Base-by-base conservation (phyloP, 805 yeast genomes). In the Candida adriatica region DNA sequence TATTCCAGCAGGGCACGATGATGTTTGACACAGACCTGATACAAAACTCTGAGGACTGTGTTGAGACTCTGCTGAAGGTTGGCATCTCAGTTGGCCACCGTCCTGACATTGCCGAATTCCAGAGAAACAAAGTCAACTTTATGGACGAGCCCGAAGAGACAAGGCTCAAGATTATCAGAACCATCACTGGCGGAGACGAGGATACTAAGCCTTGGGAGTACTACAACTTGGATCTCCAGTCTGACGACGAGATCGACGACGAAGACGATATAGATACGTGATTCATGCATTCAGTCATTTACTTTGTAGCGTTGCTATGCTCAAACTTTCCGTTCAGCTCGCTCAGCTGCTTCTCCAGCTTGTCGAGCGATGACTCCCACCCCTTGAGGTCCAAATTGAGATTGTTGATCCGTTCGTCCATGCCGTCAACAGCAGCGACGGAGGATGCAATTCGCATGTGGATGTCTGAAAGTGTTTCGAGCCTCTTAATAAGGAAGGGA, bases 81-180 rank as follows among this genome's bases (percentile, higher is more conserved):
- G 97, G 97, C 1, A 90, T 85, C 81, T 81, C 94, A 24, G 70
- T 90, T 23, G 97, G 96, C 0, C 96, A 88, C 54, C 42, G 68
- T 0, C 70, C 70, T 0, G 68, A 60, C 9, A 58, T 56, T 1
- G 45, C 56, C 2, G 87, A 79, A 43, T 64, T 54, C 42, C 57
- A 60, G 31, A 61, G 86, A 46, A 58, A 61, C 27, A 66, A 60
- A 31, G 51, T 64, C 15, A 67, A 62, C 18, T 66, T 75, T 33
- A 58, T 58, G 11, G 62, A 65, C 16, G 69, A 67, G 37, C 56
- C 72, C 0, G 68, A 66, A 32, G 69, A 64, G 31, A 56, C 58
- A 37, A 69, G 64, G 45, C 42, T 68, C 41, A 67, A 61, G 32
- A 70, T 75, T 38, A 73, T 75, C 18, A 55, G 80, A 34, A 70